phyloP scores from a whole-genome alignment of 371 early-diverging fungal species.

The Syncephalastrum monosporum region DNA sequence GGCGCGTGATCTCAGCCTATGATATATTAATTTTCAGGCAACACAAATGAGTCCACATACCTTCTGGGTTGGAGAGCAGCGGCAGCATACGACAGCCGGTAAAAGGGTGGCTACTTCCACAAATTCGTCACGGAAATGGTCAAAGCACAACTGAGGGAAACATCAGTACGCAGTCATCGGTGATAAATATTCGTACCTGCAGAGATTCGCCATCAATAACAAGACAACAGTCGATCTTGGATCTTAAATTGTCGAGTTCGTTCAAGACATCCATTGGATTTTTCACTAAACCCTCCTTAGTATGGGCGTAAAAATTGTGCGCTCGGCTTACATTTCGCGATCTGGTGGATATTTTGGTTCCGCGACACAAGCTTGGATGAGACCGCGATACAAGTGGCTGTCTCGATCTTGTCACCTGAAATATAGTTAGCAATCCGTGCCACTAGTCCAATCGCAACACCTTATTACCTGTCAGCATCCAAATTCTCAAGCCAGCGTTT shows the following conservation, averaged over 20 bases:
- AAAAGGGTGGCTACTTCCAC: slow-evolving; percentile 77
- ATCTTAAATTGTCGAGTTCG: slow-evolving; percentile 62
- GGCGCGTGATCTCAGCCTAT: slow-evolving; percentile 87
- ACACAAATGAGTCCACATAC: slow-evolving; percentile 18
- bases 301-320: neutral
- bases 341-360: slow-evolving; percentile 80
- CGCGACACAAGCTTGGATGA: slow-evolving; percentile 91
- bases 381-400: slow-evolving; percentile 97
- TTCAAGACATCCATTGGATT: slow-evolving; percentile 57
- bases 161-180: neutral
- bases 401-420: slow-evolving; percentile 98
- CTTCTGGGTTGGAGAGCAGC: slow-evolving; percentile 99
- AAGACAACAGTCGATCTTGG: slow-evolving; percentile 76
- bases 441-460: too few species aligned
- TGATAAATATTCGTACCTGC: slow-evolving; percentile 40
- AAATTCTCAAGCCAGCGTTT: slow-evolving; percentile 96
- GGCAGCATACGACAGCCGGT: slow-evolving; percentile 95
- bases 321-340: slow-evolving; percentile 59
- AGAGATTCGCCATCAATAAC: slow-evolving; percentile 98
- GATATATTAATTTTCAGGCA: neutral
- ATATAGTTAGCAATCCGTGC: too few species aligned
- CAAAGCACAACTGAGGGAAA: slow-evolving; percentile 54
- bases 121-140: slow-evolving; percentile 79
- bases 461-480: slow-evolving; percentile 93
- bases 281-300: slow-evolving; percentile 42